Base-by-base conservation (phyloP, 164 flowering plant genomes). In the Cinnamomum chago region DNA sequence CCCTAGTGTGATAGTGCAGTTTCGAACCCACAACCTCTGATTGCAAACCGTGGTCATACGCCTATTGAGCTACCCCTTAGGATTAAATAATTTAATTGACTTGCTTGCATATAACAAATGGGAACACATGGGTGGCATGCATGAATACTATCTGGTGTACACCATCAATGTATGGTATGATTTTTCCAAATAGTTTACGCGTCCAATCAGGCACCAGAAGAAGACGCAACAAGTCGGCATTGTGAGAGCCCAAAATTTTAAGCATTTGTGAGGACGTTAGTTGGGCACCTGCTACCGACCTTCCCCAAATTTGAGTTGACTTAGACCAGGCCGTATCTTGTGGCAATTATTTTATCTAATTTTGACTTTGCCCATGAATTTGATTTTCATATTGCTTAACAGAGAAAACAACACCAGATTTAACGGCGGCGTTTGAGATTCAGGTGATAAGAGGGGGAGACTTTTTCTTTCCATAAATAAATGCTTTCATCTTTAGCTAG, bases 341-440 rank as follows among this genome's bases (percentile, higher is more conserved):
- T 25, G 65, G 13, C 35, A 10, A 51, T 6, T 28, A n/a, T 15
- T 68, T 60, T 11, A 28, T 40, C 15, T 40, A 30, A 30, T 30
- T 23, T 68, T 60, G 50, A 72, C 73, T 60, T 33, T 40, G 24
- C 24, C 3, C 52, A 58, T 28, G 66, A 58, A n/a, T 47, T 58
- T 72, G 74, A 65, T 35, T 72, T 55, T 60, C 66, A 25, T 5
- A 30, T 30, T 3, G 47, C 65, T 30, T 40, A 22, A 47, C 27
- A 18, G 27, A 71, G 65, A n/a, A 58, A 23, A 33, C 24, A 62
- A 18, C 30, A 28, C n/a, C 74, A 2, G 50, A 60, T 18, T 22
- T n/a, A 24, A 2, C 18, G 66, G 50, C 73, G 50, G 60, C 25
- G 40, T 58, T 72, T 72, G 22, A n/a, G 74, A 50, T 22, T 20